Conservation (phyloP, 306 rosid genomes). For the Abrus precatorius region DNA sequence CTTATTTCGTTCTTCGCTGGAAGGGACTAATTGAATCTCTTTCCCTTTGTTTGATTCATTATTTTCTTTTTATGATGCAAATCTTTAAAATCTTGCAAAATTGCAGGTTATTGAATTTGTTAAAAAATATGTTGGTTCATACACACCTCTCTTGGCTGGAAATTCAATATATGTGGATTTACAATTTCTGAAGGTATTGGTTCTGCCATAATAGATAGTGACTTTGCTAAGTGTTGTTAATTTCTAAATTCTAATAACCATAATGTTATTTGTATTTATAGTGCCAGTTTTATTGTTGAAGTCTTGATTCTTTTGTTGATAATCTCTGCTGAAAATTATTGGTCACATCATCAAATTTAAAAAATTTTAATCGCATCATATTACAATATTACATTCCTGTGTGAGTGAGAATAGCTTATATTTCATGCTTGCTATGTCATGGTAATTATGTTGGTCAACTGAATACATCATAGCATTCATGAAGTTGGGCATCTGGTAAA, state of each 20-base stretch:
- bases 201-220: neutral
- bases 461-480: neutral
- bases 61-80: constrained; percentile 1
- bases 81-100: constrained; percentile 3
- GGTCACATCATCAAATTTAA: neutral
- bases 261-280: constrained; percentile 16
- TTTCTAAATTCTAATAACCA: neutral
- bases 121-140: constrained; percentile 64
- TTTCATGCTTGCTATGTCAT: neutral
- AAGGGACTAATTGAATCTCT: constrained; percentile 22
- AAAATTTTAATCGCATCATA: neutral
- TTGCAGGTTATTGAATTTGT: constrained; percentile 94
- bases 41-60: constrained; percentile 15
- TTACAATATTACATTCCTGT: neutral
- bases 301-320: constrained; percentile 11
- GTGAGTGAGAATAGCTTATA: neutral
- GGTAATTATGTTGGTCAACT: constrained; percentile 5
- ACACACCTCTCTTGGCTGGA: constrained; percentile 87
- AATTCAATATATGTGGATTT: constrained; percentile 88
- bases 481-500: constrained; percentile 26
- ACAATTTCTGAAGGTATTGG: constrained; percentile 79
- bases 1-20: constrained; percentile 6
- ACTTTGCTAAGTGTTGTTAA: constrained; percentile 12
- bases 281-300: neutral
- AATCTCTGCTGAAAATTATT: constrained; percentile 7